phyloP scores from a whole-genome alignment of 352 stramenopile species.

The Pythium monospermum region DNA sequence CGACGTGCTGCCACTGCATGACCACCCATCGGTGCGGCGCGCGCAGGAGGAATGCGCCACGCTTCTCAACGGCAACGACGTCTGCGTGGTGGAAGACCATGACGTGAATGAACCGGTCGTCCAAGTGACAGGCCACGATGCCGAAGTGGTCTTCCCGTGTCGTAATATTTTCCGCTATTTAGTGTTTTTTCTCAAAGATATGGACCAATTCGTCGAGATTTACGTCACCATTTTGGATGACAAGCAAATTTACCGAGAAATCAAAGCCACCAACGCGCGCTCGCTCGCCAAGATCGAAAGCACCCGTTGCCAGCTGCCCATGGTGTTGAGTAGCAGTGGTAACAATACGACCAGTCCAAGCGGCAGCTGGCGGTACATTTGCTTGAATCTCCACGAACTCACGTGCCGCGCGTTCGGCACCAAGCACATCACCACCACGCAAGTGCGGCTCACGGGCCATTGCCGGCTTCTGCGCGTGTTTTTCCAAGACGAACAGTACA shows the following conservation, averaged over 20 bases:
- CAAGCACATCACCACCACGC: constrained; percentile 66
- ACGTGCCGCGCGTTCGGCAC: constrained; percentile 64
- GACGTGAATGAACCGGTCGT: constrained; percentile 78
- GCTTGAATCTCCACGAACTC: constrained; percentile 69
- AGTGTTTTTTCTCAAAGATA: constrained; percentile 79
- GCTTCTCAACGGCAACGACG: constrained; percentile 62
- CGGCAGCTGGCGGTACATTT: constrained; percentile 64
- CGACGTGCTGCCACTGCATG: constrained; percentile 36
- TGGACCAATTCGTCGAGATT: constrained; percentile 70
- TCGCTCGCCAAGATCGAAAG: constrained; percentile 59
- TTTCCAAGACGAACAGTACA: constrained; percentile 79
- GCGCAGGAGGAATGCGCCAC: constrained; percentile 57
- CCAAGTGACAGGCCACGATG: constrained; percentile 60
- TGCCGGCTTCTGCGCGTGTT: constrained; percentile 72
- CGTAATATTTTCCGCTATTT: constrained; percentile 76
- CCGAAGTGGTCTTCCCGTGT: constrained; percentile 61
- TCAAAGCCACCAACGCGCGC: constrained; percentile 65
- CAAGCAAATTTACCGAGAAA: constrained; percentile 51
- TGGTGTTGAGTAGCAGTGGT: constrained; percentile 41
- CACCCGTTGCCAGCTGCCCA: constrained; percentile 49
- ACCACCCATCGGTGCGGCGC: constrained; percentile 43
- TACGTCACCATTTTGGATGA: constrained; percentile 68
- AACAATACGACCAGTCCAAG: no score
- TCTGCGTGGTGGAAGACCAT: constrained; percentile 63
- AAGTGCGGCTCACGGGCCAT: constrained; percentile 50